Percentiles rank a stretch among this genome's conserved stretches.
These are phyloP conservation scores for Colletotrichum camelliae DNA, from an alignment of 2,329 filamentous ascomycete genomes.

Conservation along the genomic window DNA sequence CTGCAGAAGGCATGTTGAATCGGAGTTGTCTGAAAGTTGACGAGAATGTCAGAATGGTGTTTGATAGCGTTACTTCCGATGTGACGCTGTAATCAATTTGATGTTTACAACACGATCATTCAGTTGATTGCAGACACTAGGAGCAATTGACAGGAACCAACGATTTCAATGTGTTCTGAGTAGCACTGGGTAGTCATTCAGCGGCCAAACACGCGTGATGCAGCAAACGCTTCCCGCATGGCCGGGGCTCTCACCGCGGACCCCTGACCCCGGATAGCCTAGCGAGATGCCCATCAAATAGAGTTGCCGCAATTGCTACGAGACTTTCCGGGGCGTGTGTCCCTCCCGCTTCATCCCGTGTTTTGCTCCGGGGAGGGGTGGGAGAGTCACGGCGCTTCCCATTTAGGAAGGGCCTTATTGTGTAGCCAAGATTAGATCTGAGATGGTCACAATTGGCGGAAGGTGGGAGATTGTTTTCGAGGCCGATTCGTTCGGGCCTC, in stretches of 20 bases:
- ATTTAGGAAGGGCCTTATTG: background rate
- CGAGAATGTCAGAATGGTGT: background rate
- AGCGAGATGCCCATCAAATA: background rate
- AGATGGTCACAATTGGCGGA: background rate
- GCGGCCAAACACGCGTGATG: background rate
- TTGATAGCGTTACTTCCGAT: background rate
- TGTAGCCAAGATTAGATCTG: background rate
- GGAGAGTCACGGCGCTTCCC: background rate
- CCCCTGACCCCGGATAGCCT: background rate
- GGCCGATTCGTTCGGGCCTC: background rate
- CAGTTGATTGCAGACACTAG: background rate
- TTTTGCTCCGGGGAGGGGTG: background rate
- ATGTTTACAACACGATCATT: background rate
- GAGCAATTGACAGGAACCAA: background rate
- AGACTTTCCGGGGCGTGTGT: background rate
- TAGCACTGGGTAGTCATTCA: background rate
- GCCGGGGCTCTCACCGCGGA: background rate
- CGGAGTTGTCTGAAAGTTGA: background rate
- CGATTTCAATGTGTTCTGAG: background rate
- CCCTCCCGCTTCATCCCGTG: background rate
- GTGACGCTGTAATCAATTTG: background rate
- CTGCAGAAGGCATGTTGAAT: background rate
- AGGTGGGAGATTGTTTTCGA: background rate
- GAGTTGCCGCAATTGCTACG: background rate
- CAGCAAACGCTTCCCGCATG: background rate